Percentiles rank a stretch among this genome's conserved stretches.
These are phyloP conservation scores for Pleurotus platypus DNA, from an alignment of 768 basidiomycete species.

Conservation along the genomic window DNA sequence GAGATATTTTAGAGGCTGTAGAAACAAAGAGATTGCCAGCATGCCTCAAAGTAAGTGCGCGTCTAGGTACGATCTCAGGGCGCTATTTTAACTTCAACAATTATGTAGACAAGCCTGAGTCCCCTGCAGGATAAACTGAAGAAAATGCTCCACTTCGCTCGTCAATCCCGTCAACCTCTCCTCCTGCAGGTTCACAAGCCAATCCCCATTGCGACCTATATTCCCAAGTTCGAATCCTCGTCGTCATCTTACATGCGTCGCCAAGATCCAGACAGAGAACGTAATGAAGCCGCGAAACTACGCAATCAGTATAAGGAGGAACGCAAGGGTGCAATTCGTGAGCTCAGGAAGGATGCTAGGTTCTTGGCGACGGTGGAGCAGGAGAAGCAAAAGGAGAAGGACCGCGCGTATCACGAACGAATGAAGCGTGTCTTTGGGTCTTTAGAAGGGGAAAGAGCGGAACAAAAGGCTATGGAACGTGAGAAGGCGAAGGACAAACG, in stretches of 20 bases:
- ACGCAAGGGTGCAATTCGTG: conserved; percentile 93
- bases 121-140: conserved; percentile 45
- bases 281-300: conserved; percentile 83
- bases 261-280: conserved; percentile 90
- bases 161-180: conserved; percentile 73
- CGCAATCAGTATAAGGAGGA: conserved; percentile 92
- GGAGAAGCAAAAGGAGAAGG: conserved; percentile 82
- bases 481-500: conserved; percentile 76
- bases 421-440: conserved; percentile 81
- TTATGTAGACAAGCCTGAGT: conserved; percentile 41
- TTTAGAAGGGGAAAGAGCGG: conserved; percentile 85
- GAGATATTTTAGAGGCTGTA: conserved; percentile 52
- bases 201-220: conserved; percentile 89
- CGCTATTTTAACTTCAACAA: conserved; percentile 13
- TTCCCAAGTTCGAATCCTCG: conserved; percentile 86
- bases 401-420: conserved; percentile 69
- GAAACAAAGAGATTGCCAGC: conserved; percentile 42
- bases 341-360: conserved; percentile 90
- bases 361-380: conserved; percentile 91
- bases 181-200: conserved; percentile 90
- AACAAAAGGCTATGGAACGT: conserved; percentile 90
- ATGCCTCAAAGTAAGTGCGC: conserved; percentile 48
- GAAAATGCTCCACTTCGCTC: conserved; percentile 71
- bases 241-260: conserved; percentile 65
- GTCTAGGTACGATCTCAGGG: neutral